Evolutionary conservation across 176 grass and related monocot species (phyloP), one percentile per base, ranked within the genome.

Genomic region (Rhynchospora pubera): DNA sequence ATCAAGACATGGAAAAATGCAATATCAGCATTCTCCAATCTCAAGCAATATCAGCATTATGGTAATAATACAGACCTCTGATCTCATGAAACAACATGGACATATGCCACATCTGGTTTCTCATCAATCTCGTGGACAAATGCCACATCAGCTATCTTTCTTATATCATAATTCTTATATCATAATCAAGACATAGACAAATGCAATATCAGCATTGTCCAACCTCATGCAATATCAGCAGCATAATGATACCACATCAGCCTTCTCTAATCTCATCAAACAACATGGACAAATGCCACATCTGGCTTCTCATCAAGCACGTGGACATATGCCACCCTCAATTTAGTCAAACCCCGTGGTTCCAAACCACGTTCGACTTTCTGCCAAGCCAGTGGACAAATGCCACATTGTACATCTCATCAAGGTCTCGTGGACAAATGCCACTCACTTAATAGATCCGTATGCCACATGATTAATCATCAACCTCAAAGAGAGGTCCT

Each of bases 391-490:
- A 5, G 32, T 67, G 64, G 32, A 67, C 64, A 42, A 67, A 63
- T 63, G 61, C 61, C 67, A 71, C 67, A 46, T 11, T 47, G 67
- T 47, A 47, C 42, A 21, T 71, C 67, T 21, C 43, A 71, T 47
- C 67, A 47, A 71, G 42, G 39, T 71, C 19, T 71, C 45, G 46
- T 74, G 46, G 70, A 74, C 70, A 24, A 28, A 74, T 52, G 46
- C 22, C 70, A 52, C 70, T 26, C 43, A 2, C 2, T 52, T 74
- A 28, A 74, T 71, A 71, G 67, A 46, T 43, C 18, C 18, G 3
- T 71, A 71, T 46, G 34, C 67, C 67, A 71, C 67, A 26, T 52
- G 70, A 74, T 74, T 51, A 50, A 73, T 24, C 45, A 73, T 10
- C 69, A 72, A 72, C 11, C 24, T 32, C 10, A 65, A 65, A 65